Evolutionary conservation across 1,284 basidiomycete genomes (phyloP).

Genomic region (Neonothopanus nambi): DNA sequence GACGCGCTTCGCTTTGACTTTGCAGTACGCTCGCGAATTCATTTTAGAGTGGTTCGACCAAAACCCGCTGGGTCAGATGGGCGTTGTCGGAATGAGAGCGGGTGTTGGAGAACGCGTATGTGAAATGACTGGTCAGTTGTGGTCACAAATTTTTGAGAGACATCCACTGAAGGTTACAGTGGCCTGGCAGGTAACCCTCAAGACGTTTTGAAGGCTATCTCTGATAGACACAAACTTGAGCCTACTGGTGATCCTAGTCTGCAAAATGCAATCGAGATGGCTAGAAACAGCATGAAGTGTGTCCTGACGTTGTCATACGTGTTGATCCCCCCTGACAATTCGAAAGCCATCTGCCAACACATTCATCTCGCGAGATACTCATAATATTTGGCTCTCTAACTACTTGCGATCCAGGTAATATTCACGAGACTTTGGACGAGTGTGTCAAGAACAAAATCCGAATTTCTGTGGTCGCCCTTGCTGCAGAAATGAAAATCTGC

Average conservation of each 20-base stretch:
- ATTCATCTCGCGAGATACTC: constrained; percentile 95
- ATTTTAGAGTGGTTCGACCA: constrained; percentile 99
- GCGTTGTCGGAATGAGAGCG: constrained; percentile 88
- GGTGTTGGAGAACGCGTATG: constrained; percentile 86
- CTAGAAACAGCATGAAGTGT: constrained; percentile 85
- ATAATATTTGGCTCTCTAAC: constrained; percentile 94
- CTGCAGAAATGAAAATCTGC: constrained; percentile 97
- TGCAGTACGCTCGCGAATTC: too few relatives aligned
- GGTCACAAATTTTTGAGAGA: not conserved
- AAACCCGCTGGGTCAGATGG: constrained; percentile 97
- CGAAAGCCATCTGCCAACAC: constrained; percentile 85
- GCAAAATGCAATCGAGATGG: constrained; percentile 97
- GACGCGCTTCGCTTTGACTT: constrained; percentile 85
- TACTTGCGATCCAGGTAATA: too few relatives aligned
- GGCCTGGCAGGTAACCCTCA: constrained; percentile 83
- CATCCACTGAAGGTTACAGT: too few relatives aligned
- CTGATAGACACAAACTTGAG: constrained; percentile 86
- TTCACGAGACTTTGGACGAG: constrained; percentile 86
- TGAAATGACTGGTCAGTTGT: constrained; percentile 79
- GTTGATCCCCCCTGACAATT: constrained; percentile 1
- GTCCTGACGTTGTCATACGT: constrained; percentile 18
- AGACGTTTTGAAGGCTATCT: constrained; percentile 84
- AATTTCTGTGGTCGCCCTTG: constrained; percentile 89
- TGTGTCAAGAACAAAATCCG: constrained; percentile 85
- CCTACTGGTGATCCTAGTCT: constrained; percentile 92